A percentile compares a stretch with the other conserved stretches of the same genome.
phyloP scores from a whole-genome alignment of 169 alveolate species.

The Cyclospora cayetanensis region DNA sequence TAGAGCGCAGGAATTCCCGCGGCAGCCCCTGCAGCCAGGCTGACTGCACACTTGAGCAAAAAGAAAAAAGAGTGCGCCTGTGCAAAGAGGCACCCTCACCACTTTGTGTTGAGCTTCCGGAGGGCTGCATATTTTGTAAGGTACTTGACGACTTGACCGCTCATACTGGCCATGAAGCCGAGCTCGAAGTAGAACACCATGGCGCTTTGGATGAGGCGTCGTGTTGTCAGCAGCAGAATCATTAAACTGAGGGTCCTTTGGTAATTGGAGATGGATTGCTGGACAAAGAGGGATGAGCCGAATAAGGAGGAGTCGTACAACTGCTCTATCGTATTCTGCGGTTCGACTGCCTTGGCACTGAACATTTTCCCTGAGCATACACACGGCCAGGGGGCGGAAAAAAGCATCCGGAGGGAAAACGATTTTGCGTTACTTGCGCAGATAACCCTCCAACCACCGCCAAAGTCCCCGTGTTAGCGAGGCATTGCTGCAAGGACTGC shows the following conservation, averaged over 20 bases:
- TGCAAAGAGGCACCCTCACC: not conserved
- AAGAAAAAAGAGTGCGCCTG: not conserved
- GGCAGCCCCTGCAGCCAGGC: not conserved
- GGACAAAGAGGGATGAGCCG: conserved; percentile 5
- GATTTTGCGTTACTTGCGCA: not conserved
- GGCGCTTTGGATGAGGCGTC: conserved; percentile 35
- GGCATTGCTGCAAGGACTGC: no score
- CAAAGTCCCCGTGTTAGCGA: not conserved
- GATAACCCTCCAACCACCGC: not conserved
- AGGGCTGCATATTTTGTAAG: conserved; percentile 48
- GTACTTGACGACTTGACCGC: conserved; percentile 53
- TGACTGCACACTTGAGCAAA: not conserved
- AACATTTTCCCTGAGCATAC: not conserved
- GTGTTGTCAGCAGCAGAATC: conserved; percentile 7
- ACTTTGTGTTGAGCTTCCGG: conserved; percentile 46
- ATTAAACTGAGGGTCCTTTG: not conserved
- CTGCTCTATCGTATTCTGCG: not conserved
- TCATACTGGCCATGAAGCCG: conserved; percentile 67
- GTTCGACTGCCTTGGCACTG: conserved; percentile 5
- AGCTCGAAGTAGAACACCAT: conserved; percentile 66
- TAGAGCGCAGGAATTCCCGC: not conserved
- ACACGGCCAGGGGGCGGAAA: not conserved
- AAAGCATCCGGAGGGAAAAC: not conserved
- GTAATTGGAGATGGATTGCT: conserved; percentile 19
- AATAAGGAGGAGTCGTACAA: conserved; percentile 6